Base-by-base conservation (phyloP, 78 protist species). In the Dictyostelium discoideum region DNA sequence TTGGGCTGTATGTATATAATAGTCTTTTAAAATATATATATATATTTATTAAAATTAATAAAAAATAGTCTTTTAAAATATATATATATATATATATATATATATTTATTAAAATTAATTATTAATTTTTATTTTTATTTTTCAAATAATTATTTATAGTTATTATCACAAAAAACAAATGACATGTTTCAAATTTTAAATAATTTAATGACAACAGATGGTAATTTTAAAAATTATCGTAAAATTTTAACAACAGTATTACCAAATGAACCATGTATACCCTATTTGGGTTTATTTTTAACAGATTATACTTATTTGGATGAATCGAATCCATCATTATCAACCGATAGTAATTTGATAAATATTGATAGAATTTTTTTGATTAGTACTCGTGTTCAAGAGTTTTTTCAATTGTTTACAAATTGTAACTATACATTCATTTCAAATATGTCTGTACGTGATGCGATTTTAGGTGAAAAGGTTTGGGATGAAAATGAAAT, bases 401-500 rank as follows among this genome's bases (percentile, higher is more conserved):
- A 90, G 85, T 90, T 90, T 77, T 90, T 90, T 80, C 74, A 90
- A 54, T 50, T 90, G 32, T 90, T 90, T n/a, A 90, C 95, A 22
- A 90, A 90, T 50, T 90, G 95, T 69, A 32, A n/a, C 4, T 90
- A 90, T 39, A 26, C 10, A 1, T 83, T 82, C 84, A 10, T 6
- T 20, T 90, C 95, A 2, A 72, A 48, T 48, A 57, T 81, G 9
- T 76, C 57, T 3, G 88, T 90, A 1, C 40, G 88, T 22, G 95
- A 90, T 1, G 95, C 95, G 1, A 90, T 90, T 29, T 65, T 90
- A 18, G 57, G 78, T 39, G 95, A 90, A 26, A 90, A 90, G 78
- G 95, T 90, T 26, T 90, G 95, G 95, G 95, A 90, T 65, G 95
- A 90, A 14, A 90, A 90, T 54, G 95, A 90, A 29, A 90, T 80